phyloP scores from a whole-genome alignment of 495 filamentous ascomycete genomes.

The Aspergillus sparsus region DNA sequence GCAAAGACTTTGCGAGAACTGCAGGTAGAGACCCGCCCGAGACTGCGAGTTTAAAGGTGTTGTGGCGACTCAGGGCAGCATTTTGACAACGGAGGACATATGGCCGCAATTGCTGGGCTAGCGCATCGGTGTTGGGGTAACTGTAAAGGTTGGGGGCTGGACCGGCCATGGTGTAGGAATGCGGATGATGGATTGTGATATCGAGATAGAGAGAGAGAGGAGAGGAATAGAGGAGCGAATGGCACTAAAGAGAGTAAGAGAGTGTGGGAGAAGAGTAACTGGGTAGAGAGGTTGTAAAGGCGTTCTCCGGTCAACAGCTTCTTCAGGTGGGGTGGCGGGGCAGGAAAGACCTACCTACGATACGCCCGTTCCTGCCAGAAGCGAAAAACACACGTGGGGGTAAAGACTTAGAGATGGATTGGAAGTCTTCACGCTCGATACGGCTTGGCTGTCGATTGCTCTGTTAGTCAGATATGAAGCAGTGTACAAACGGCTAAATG shows the following conservation, averaged over 20 bases:
- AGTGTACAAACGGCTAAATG: not conserved
- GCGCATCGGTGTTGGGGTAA: conserved; percentile 64
- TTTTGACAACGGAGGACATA: conserved; percentile 82
- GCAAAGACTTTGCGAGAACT: conserved; percentile 78
- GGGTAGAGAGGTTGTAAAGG: not conserved
- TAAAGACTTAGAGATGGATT: not conserved
- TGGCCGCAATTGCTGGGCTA: conserved; percentile 72
- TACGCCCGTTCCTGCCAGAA: conserved; percentile 15
- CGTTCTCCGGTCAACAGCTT: conserved; percentile 15
- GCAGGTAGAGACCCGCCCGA: conserved; percentile 93
- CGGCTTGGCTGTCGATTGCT: not conserved
- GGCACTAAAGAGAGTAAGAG: not conserved
- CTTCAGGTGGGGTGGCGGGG: conserved; percentile 27
- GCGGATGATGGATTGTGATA: conserved; percentile 1
- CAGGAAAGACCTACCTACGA: conserved; percentile 9
- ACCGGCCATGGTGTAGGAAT: conserved; percentile 39
- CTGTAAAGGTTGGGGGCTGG: conserved; percentile 80
- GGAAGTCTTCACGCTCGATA: not conserved
- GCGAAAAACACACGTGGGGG: conserved; percentile 12
- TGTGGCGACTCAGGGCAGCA: conserved; percentile 74
- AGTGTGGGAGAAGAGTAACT: not conserved
- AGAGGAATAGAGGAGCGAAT: not conserved
- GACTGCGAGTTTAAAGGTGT: conserved; percentile 84
- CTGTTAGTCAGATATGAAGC: not conserved
- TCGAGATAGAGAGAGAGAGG: not conserved